phyloP scores from a whole-genome alignment of 768 basidiomycete genomes.

The Tricholoma bakamatsutake region DNA sequence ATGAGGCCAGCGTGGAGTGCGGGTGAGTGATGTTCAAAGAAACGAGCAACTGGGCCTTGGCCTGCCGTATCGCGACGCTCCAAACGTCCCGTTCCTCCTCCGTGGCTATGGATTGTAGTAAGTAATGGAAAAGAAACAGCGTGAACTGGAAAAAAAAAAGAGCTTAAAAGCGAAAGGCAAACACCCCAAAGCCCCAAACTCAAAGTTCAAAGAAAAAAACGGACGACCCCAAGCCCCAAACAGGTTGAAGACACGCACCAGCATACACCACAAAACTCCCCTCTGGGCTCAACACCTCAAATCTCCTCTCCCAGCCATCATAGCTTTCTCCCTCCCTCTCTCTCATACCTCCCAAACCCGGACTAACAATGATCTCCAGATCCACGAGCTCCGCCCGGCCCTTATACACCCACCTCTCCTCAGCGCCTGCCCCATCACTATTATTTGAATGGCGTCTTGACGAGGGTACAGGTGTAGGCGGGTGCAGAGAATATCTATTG shows the following conservation, averaged over 20 bases:
- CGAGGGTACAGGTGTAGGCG: constrained; percentile 23
- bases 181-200: neutral
- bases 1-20: constrained; percentile 78
- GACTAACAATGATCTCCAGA: constrained; percentile 62
- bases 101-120: constrained; percentile 30
- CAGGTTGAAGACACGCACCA: constrained; percentile 31
- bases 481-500: constrained; percentile 19
- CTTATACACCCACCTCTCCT: constrained; percentile 71
- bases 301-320: constrained; percentile 47
- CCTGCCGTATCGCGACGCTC: constrained; percentile 59
- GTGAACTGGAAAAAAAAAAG: neutral
- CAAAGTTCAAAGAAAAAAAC: neutral
- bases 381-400: constrained; percentile 68
- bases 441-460: constrained; percentile 25
- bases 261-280: constrained; percentile 73
- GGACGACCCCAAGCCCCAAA: neutral
- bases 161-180: neutral
- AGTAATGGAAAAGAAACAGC: neutral
- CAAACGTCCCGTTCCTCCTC: constrained; percentile 59
- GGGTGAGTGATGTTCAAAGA: constrained; percentile 68
- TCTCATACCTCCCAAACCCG: constrained; percentile 18
- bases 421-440: constrained; percentile 30
- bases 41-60: constrained; percentile 66
- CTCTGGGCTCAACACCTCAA: constrained; percentile 74
- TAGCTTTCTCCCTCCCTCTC: neutral